Conservation (phyloP, 345 rosid genomes). For the Triadica sebifera region DNA sequence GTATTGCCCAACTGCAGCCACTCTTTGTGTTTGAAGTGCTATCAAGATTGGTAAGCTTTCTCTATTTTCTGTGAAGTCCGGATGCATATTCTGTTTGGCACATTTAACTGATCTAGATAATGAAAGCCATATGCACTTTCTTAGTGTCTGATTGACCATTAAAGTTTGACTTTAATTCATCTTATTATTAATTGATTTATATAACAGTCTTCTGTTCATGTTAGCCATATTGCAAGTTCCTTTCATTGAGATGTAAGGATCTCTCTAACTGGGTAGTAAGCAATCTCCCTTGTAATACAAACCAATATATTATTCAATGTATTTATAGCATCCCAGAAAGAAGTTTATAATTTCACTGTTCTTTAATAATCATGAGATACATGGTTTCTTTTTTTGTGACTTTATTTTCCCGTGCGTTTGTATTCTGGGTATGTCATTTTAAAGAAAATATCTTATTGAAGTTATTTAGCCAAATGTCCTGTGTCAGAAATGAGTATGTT, state of each 20-base stretch:
- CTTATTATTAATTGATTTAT: background rate
- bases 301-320: too few species aligned
- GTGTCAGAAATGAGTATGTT: background rate
- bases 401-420: too few species aligned
- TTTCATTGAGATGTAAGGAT: background rate
- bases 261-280: background rate
- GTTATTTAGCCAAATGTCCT: background rate
- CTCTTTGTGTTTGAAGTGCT: slow-evolving; percentile 79
- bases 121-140: too few species aligned
- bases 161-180: background rate
- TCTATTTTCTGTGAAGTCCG: background rate
- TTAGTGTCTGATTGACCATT: background rate
- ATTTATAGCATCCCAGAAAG: background rate
- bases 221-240: background rate
- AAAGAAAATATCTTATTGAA: too few species aligned
- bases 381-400: background rate
- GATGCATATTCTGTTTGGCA: background rate
- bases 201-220: background rate
- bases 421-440: too few species aligned
- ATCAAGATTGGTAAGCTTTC: slow-evolving; percentile 55
- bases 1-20: slow-evolving; percentile 83
- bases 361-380: background rate
- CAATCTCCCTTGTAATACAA: too few species aligned
- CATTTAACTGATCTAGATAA: background rate
- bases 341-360: background rate